A percentile compares a stretch with the other conserved stretches of the same genome.
These are phyloP conservation scores for Cyberlindnera mrakii DNA, from an alignment of 805 yeast genomes.

Conservation along the genomic window DNA sequence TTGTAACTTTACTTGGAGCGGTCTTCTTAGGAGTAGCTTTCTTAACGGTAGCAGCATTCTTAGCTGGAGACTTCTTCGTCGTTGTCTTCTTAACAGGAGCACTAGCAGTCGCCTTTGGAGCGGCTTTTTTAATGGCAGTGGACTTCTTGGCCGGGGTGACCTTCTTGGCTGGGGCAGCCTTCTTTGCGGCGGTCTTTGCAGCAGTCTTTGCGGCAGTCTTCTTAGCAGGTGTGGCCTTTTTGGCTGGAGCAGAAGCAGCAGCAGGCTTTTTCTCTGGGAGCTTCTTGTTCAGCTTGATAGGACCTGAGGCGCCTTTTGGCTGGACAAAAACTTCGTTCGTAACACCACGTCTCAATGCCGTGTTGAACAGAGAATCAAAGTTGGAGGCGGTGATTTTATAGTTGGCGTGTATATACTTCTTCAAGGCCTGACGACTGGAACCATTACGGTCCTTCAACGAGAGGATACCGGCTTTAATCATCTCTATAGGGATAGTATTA, in stretches of 20 bases:
- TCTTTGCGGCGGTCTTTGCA: constrained; percentile 18
- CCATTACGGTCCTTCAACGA: constrained; percentile 79
- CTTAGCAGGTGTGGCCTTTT: constrained; percentile 27
- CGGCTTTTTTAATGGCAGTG: constrained; percentile 24
- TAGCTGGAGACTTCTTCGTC: too few species aligned
- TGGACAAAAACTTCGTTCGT: constrained; percentile 68
- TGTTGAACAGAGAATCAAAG: constrained; percentile 72
- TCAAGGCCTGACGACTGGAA: constrained; percentile 79
- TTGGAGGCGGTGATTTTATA: constrained; percentile 51
- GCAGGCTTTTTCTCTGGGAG: constrained; percentile 21
- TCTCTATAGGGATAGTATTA: constrained; percentile 9
- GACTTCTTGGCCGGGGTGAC: constrained; percentile 16
- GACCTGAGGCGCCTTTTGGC: constrained; percentile 89
- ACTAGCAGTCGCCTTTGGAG: constrained; percentile 27
- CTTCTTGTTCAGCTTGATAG: constrained; percentile 52
- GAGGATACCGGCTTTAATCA: constrained; percentile 51
- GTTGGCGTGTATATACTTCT: constrained; percentile 70
- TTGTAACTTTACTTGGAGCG: too few species aligned
- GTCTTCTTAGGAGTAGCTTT: constrained; percentile 28
- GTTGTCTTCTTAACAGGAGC: too few species aligned
- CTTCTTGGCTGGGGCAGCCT: constrained; percentile 21
- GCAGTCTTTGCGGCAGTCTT: constrained; percentile 27
- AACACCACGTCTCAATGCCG: constrained; percentile 78
- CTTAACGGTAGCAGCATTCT: constrained; percentile 26
- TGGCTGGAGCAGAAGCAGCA: constrained; percentile 26